Evolutionary conservation across 2,329 filamentous ascomycete genomes (phyloP), one percentile per base, ranked within the genome.

Genomic region (Didymella sp.): DNA sequence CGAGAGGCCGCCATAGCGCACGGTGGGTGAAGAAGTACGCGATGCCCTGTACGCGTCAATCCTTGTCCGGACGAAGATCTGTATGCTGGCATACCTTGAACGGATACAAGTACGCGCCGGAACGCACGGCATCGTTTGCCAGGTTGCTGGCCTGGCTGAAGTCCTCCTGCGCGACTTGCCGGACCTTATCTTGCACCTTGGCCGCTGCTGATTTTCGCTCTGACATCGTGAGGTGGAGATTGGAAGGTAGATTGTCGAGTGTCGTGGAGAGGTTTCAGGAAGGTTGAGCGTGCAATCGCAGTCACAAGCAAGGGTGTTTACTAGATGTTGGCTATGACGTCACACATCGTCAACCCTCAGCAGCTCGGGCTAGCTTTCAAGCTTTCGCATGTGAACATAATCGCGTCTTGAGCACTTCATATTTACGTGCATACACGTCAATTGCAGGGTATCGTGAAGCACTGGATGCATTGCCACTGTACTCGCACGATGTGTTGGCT

Each of bases 81-180:
- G 33, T 5, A 13, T 25, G 38, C 12, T 44, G 24, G 24, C 57
- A 55, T 73, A 84, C 85, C 75, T 85, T 92, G 77, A 97, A 82
- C 24, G 94, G 94, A 77, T 96, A 97, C 61, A 96, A 77, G 73
- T 95, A 96, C 22, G 92, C 86, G 46, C 87, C 86, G 62, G 92
- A 96, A 67, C 82, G 86, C 48, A 87, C 85, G 28, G 91, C 90
- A 69, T 91, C 86, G 37, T 82, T 78, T 38, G 91, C 82, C 33
- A 92, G 80, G 15, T 77, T 76, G 64, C 81, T 86, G 52, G 90
- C 84, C 61, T 87, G 86, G 59, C 85, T 82, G 54, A 88, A 87
- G 71, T 97, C 93, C 63, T 93, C 87, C 61, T 85, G 72, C 17
- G 83, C 83, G 22, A 84, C 81, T 49, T 83, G 78, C 72, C 83